A percentile compares a stretch with the other conserved stretches of the same genome.
phyloP scores from a whole-genome alignment of 1,139 yeast species.

The Kodamaea derodonti region DNA sequence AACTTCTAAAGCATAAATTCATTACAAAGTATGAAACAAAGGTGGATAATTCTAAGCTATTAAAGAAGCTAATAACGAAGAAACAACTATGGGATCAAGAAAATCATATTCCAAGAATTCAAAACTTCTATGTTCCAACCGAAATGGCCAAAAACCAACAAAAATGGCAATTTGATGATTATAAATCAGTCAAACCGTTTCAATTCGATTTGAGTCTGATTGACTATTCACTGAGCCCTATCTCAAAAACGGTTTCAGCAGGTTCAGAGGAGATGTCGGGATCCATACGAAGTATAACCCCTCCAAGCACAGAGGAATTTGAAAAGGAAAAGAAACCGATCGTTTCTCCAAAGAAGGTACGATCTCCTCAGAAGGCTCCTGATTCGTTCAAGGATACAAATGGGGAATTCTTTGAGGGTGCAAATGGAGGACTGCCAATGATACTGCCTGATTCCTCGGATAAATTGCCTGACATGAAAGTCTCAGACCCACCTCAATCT shows the following conservation, averaged over 20 bases:
- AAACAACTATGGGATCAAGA: slow-evolving; percentile 43
- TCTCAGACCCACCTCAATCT: slow-evolving; percentile 1
- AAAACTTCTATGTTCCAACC: slow-evolving; percentile 39
- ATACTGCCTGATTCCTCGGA: not conserved
- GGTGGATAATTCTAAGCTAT: slow-evolving; percentile 13
- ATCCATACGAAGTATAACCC: too few relatives aligned
- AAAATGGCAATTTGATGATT: slow-evolving; percentile 26
- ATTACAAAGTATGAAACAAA: slow-evolving; percentile 26
- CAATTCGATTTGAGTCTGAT: slow-evolving; percentile 40
- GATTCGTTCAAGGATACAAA: not conserved
- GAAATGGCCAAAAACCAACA: slow-evolving; percentile 33
- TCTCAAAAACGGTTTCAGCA: not conserved
- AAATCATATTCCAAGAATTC: slow-evolving; percentile 29
- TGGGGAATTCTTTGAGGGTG: not conserved
- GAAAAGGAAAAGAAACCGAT: not conserved
- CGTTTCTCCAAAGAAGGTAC: not conserved
- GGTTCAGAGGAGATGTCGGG: not conserved
- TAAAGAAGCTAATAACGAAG: slow-evolving; percentile 34
- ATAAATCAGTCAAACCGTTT: slow-evolving; percentile 16
- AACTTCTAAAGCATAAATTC: slow-evolving; percentile 59
- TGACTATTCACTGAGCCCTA: slow-evolving; percentile 13
- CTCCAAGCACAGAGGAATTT: not conserved
- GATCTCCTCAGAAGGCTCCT: not conserved
- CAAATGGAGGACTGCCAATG: not conserved
- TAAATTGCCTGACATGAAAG: not conserved